Percentiles rank a stretch among this genome's conserved stretches.
These are phyloP conservation scores for Chamaecrista fasciculata DNA, from an alignment of 306 rosid genomes.

Conservation along the genomic window DNA sequence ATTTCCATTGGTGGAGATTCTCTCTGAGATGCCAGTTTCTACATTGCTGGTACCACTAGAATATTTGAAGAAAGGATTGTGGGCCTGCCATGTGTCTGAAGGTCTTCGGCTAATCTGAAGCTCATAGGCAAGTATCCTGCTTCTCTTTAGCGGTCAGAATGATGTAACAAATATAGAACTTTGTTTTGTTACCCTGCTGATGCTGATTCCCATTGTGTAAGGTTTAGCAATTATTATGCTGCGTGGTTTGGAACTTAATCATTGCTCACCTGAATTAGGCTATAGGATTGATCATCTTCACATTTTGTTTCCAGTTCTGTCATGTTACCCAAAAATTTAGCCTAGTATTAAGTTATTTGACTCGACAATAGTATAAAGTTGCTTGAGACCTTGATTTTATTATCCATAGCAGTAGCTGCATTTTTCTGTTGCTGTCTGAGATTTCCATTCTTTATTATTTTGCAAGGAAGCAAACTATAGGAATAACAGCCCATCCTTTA, in stretches of 20 bases:
- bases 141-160: conserved; percentile 33
- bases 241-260: conserved; percentile 4
- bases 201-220: conserved; percentile 26
- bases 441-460: neutral
- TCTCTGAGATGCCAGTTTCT: conserved; percentile 9
- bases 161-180: conserved; percentile 24
- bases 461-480: neutral
- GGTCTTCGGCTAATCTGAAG: conserved; percentile 35
- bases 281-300: neutral
- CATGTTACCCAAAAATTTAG: conserved; percentile 15
- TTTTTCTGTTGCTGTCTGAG: neutral
- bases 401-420: neutral
- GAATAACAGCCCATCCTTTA: neutral
- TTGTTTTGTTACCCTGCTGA: conserved; percentile 25
- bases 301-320: conserved; percentile 21
- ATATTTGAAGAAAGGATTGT: conserved; percentile 37
- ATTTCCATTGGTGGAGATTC: conserved; percentile 22
- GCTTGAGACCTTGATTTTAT: neutral
- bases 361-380: neutral
- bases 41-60: conserved; percentile 22
- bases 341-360: too few species aligned
- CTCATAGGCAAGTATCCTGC: conserved; percentile 56
- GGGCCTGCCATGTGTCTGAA: conserved; percentile 28
- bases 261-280: conserved; percentile 11
- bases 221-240: conserved; percentile 26